Evolutionary conservation across 116 monocot genomes (phyloP).

Genomic region (Cymodocea nodosa): DNA sequence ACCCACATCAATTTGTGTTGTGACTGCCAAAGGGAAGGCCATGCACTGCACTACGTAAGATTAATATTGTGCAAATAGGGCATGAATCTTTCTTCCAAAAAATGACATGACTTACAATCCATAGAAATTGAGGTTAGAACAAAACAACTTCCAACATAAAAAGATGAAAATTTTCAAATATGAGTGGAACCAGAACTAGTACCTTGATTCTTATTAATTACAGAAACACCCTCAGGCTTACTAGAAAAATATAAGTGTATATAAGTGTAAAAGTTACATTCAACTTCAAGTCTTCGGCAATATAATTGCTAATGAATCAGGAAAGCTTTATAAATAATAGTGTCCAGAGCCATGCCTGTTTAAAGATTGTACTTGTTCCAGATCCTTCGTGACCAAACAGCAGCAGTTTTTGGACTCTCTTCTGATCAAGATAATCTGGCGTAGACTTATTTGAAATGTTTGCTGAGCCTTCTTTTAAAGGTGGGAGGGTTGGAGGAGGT

Average conservation of each 20-base stretch:
- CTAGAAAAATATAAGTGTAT: background rate
- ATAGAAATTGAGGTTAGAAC: too few relatives aligned
- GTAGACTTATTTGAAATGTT: slow-evolving; percentile 42
- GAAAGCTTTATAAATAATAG: background rate
- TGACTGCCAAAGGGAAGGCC: too few relatives aligned
- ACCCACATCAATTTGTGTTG: too few relatives aligned
- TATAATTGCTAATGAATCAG: background rate
- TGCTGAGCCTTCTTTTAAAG: slow-evolving; percentile 34
- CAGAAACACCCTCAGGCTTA: background rate
- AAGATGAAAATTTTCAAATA: too few relatives aligned
- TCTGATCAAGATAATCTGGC: slow-evolving; percentile 71
- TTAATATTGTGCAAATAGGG: too few relatives aligned
- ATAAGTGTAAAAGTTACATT: background rate
- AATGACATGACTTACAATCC: too few relatives aligned
- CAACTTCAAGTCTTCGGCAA: too few relatives aligned
- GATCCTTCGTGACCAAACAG: slow-evolving; percentile 72
- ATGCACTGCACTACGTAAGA: too few relatives aligned
- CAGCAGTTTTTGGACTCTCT: slow-evolving; percentile 76
- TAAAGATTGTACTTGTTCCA: slow-evolving; percentile 97
- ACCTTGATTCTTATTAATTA: too few relatives aligned
- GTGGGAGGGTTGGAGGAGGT: slow-evolving; percentile 29
- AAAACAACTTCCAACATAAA: too few relatives aligned
- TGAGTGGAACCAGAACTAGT: too few relatives aligned
- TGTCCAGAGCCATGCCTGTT: slow-evolving; percentile 34
- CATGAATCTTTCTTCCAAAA: too few relatives aligned